These are phyloP conservation scores for Ceratocystis huliohia DNA, from an alignment of 2,329 filamentous ascomycete species.

Conservation along the genomic window DNA sequence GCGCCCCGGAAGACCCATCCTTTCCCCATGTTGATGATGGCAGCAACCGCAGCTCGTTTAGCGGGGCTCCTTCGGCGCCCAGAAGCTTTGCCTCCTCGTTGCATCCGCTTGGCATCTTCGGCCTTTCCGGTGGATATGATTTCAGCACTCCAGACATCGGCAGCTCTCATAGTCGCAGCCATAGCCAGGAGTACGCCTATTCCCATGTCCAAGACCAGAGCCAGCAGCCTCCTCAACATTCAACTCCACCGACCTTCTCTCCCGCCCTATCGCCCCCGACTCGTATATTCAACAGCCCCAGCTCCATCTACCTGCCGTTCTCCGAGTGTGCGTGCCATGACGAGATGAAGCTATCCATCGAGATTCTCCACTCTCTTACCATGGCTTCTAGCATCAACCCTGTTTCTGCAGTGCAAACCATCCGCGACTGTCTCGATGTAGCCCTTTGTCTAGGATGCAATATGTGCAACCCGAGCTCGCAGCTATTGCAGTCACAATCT, in stretches of 20 bases:
- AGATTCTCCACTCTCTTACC: constrained; percentile 31
- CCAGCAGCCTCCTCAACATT: not conserved
- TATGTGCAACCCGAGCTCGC: not conserved
- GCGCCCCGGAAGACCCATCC: not conserved
- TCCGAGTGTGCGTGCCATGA: constrained; percentile 37
- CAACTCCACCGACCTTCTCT: not conserved
- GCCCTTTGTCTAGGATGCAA: not conserved
- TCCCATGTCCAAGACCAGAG: not conserved
- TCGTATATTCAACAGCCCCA: not conserved
- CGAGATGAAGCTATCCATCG: constrained; percentile 38
- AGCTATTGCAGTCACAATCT: not conserved
- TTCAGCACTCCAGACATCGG: too few species aligned
- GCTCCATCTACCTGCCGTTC: not conserved
- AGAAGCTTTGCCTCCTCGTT: not conserved
- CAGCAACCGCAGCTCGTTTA: not conserved
- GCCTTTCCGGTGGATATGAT: too few species aligned
- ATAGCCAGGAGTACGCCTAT: not conserved
- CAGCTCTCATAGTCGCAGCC: not conserved
- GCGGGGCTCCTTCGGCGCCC: not conserved
- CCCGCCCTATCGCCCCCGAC: not conserved
- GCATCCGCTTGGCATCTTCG: too few species aligned
- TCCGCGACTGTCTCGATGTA: not conserved
- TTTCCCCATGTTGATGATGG: not conserved
- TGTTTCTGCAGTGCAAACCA: not conserved
- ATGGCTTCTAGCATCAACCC: not conserved